Conservation (phyloP, 495 filamentous ascomycete species). For the Neurospora discreta region DNA sequence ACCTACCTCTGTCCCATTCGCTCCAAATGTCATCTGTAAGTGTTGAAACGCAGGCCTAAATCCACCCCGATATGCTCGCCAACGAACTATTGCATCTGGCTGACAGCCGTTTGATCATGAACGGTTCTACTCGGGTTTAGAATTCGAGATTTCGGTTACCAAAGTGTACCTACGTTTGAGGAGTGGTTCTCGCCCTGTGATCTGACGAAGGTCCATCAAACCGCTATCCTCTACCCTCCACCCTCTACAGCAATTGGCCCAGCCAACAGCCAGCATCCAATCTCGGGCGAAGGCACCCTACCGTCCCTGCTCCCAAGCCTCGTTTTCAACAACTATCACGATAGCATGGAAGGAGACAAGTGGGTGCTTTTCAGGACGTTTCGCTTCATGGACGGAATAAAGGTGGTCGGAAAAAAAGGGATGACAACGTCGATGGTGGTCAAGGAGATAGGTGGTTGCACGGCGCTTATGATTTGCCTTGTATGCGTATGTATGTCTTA, state of each 20-base stretch:
- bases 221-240: not conserved
- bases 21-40: not conserved
- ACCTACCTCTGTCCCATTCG: not conserved
- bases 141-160: not conserved
- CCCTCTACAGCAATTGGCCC: not conserved
- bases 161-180: not conserved
- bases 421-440: not conserved
- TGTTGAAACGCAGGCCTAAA: not conserved
- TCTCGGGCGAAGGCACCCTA: not conserved
- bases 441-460: not conserved
- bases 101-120: not conserved
- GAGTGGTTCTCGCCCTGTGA: not conserved
- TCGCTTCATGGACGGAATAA: not conserved
- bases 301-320: not conserved
- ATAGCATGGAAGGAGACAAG: not conserved
- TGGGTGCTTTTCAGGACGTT: not conserved
- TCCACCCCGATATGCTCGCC: not conserved
- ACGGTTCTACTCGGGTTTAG: not conserved
- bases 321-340: not conserved
- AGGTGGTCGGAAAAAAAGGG: not conserved
- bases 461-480: not conserved
- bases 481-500: not conserved
- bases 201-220: not conserved
- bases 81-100: not conserved
- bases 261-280: not conserved